Evolutionary conservation across 2,329 filamentous ascomycete genomes (phyloP), one percentile per base, ranked within the genome.

Genomic region (Aureobasidium sp.): DNA sequence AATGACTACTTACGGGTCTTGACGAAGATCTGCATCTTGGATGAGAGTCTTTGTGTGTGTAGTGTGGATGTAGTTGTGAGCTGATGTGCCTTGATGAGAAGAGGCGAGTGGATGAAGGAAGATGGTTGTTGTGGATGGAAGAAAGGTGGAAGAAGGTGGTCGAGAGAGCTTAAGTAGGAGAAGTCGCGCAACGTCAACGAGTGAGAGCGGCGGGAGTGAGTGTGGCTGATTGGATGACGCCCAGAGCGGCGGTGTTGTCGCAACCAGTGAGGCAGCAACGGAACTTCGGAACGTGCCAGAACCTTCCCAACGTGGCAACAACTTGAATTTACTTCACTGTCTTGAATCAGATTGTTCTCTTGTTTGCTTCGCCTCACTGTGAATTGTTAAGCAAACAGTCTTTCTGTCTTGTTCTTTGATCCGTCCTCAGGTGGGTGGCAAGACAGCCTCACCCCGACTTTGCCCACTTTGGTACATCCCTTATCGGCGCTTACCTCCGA

Each of bases 21-120:
- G 71, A 96, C 92, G 78, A 96, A 96, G 83, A 96, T 96, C 84
- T 96, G 92, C 92, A 96, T 85, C 77, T 67, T 74, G 72, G 69
- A 63, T 69, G 51, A 43, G 68, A 66, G 51, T 60, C 62, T 65
- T 38, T 29, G 58, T 23, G 21, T 60, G 64, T 62, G 68, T 65
- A 66, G 51, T 65, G 60, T 63, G 49, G 49, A 57, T 61, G 58
- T 62, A 50, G 61, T 49, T 51, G 57, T 55, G 25, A 64, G 61
- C 61, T 46, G 47, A 51, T 49, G 23, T 17, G 47, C 47, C 47
- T 50, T 50, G 47, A 50, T 50, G 21, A 33, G 33, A 58, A 11
- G 17, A 40, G 35, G 51, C 37, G 42, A 53, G 57, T 49, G 33
- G 60, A 38, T 40, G 27, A 45, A 38, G 17, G 37, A 17, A 55